Base-by-base conservation (phyloP, 1,139 yeast genomes). In the Pichia sp. region DNA sequence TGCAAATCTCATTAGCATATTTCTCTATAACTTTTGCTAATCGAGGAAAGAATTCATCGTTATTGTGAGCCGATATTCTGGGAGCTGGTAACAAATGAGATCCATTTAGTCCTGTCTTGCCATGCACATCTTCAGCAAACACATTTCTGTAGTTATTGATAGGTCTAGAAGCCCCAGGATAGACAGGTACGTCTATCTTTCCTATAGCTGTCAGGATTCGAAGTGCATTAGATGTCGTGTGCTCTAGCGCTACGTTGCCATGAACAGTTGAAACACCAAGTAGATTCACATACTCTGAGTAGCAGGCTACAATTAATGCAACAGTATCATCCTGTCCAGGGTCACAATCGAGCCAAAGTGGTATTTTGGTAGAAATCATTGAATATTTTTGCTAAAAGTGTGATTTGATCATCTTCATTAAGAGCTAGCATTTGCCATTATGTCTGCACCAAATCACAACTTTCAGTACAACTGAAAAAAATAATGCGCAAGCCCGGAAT, bases 301-400 rank as follows among this genome's bases (percentile, higher is more conserved):
- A 77, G 5, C 76, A 64, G 0, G 84, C 75, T 31, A 86, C 53
- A 17, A 84, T 63, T 7, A 86, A 67, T 9, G 94, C 95, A 40
- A 84, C 73, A 2, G 86, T 84, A 55, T 86, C 96, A 57, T 86
- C 96, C 53, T 84, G 91, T 3, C 95, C 95, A 0, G 95, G 94
- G 57, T 86, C 96, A 57, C 95, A 86, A 62, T 86, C 96, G n/a
- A 86, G 60, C 95, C 96, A 84, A 6, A 84, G 54, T 1, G 89
- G 89, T 18, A 80, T 65, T 25, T 36, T 43, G n/a, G n/a, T n/a
- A n/a, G n/a, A n/a, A n/a, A n/a, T n/a, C n/a, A n/a, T n/a, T n/a
- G n/a, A n/a, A n/a, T n/a, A n/a, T n/a, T n/a, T n/a, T n/a, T n/a
- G n/a, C n/a, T n/a, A n/a, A n/a, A n/a, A n/a, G n/a, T n/a, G n/a